phyloP scores from a whole-genome alignment of 192 early-diverging fungal genomes.

The Coemansia javaensis region DNA sequence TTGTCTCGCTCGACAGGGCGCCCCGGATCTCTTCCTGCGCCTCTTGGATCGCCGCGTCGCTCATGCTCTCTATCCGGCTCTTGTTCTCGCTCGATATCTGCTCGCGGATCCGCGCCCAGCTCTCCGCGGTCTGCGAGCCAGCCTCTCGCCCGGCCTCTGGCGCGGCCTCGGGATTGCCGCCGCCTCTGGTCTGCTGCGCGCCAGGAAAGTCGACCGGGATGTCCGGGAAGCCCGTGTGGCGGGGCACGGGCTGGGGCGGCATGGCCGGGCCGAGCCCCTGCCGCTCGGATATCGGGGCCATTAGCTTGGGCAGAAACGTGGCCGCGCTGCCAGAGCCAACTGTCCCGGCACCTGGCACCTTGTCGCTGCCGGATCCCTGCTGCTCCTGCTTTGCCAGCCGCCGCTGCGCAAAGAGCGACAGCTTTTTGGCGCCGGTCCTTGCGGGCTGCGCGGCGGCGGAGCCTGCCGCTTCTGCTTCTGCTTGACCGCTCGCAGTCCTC shows the following conservation, averaged over 20 bases:
- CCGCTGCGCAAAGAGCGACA: slow-evolving; percentile 47
- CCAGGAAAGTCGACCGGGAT: slow-evolving; percentile 15
- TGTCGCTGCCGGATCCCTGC: neutral
- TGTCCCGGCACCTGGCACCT: neutral
- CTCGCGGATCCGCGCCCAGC: slow-evolving; percentile 14
- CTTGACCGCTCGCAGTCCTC: too few relatives aligned
- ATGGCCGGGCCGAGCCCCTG: slow-evolving; percentile 1
- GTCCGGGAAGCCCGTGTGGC: slow-evolving; percentile 24
- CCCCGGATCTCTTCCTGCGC: slow-evolving; percentile 63
- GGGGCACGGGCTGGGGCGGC: slow-evolving; percentile 15
- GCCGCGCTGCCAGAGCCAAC: slow-evolving; percentile 4
- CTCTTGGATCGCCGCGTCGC: slow-evolving; percentile 62
- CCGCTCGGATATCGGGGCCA: slow-evolving; percentile 42
- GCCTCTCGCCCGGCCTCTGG: too few relatives aligned
- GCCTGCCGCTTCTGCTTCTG: neutral
- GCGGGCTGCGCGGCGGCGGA: neutral
- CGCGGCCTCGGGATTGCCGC: neutral
- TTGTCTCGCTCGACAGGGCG: slow-evolving; percentile 57
- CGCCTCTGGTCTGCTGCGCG: neutral
- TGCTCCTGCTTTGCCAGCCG: slow-evolving; percentile 29
- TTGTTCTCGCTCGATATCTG: slow-evolving; percentile 40
- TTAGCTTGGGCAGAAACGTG: slow-evolving; percentile 47
- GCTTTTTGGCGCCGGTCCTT: neutral
- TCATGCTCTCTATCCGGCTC: slow-evolving; percentile 69
- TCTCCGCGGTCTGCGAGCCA: neutral